phyloP scores from a whole-genome alignment of 176 grass and related monocot species.

The Oryza brachyantha region DNA sequence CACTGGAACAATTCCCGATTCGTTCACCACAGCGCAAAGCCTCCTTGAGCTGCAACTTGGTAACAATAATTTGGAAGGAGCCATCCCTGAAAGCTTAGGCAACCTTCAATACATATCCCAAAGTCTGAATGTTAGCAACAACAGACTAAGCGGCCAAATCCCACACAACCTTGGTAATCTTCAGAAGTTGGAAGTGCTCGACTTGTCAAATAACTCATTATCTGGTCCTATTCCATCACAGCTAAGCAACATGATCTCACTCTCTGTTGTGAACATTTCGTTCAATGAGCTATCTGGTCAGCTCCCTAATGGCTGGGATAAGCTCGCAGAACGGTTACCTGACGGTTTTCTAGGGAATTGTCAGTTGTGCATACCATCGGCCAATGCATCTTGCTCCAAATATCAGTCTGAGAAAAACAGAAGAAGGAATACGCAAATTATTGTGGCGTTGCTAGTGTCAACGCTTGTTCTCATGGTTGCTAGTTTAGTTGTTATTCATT shows the following conservation, averaged over 20 bases:
- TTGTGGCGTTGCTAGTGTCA: conserved; percentile 27
- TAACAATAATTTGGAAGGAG: conserved; percentile 50
- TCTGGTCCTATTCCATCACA: conserved; percentile 45
- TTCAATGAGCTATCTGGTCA: conserved; percentile 49
- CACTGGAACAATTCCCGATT: conserved; percentile 44
- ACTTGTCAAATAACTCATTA: conserved; percentile 49
- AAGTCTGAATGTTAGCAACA: conserved; percentile 55
- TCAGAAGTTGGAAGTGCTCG: conserved; percentile 52
- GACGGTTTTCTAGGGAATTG: conserved; percentile 43
- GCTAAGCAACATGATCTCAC: conserved; percentile 52
- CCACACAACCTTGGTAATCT: conserved; percentile 56
- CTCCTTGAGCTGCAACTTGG: conserved; percentile 62
- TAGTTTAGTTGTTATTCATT: conserved; percentile 18
- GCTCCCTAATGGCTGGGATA: conserved; percentile 44
- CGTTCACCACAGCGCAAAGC: conserved; percentile 31
- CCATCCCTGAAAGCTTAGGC: conserved; percentile 42
- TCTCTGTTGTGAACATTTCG: conserved; percentile 51
- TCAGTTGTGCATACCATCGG: conserved; percentile 24
- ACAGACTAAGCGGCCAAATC: conserved; percentile 44
- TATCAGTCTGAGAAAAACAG: background rate
- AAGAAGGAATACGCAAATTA: conserved; percentile 19
- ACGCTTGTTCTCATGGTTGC: conserved; percentile 1
- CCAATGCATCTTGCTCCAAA: background rate
- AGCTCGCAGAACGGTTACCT: conserved; percentile 26
- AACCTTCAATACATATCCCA: conserved; percentile 57